Evolutionary conservation across 2,329 filamentous ascomycete species (phyloP), one percentile per base, ranked within the genome.

Genomic region (Diaporthe vexans): DNA sequence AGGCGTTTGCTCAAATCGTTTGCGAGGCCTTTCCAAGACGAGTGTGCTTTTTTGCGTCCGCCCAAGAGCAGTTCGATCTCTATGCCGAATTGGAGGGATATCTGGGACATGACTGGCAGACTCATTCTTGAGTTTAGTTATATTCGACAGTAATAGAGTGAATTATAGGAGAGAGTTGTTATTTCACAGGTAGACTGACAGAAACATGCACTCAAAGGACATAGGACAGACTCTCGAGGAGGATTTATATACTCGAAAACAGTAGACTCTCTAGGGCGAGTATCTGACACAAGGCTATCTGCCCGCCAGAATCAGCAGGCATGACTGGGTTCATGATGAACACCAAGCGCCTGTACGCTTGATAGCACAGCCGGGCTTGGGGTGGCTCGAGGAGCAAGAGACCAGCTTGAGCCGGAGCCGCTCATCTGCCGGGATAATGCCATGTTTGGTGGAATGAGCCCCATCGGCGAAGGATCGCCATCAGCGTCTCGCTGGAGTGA

Each of bases 41-140:
- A 80, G 72, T 82, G 78, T 13, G 77, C 74, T 74, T 81, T 83
- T 48, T 81, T 81, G 59, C 79, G 79, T 73, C 80, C 79, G 15
- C 77, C 79, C 4, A 85, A 76, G 8, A 84, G 80, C 4, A 85
- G 77, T 76, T 85, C 83, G 29, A 85, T 79, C 76, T 85, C 83
- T 26, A 85, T 75, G 26, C 83, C 83, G 63, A 85, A 85, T 43
- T 77, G 77, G 51, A 81, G 76, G 3, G 75, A 73, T 29, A 35
- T 57, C 11, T 59, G 26, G 24, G 46, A 6, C 57, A 63, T 26
- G 57, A 15, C 51, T 24, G 48, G 21, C 17, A 61, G n/a, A 37
- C 35, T 61, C 24, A 63, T 72, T 72, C 17, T 33, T 35, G 40
- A 7, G 4, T 19, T 43, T 1, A 6, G 40, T 1, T 43, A 19